Evolutionary conservation across 805 yeast genomes (phyloP), one percentile per base, ranked within the genome.

Genomic region (Hanseniaspora valbyensis): DNA sequence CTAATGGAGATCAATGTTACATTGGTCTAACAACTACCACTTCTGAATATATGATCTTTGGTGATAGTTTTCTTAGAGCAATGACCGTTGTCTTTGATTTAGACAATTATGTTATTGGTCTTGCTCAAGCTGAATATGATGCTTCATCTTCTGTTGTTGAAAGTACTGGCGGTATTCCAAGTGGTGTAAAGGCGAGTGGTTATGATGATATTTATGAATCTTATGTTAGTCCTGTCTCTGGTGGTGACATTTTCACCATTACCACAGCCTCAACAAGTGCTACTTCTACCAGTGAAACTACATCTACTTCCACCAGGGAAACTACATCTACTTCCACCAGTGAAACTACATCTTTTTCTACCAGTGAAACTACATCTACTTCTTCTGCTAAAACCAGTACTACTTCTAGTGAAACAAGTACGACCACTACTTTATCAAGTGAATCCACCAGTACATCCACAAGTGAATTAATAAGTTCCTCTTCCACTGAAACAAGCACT

Each of bases 51-150:
- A 59, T 71, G 8, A 66, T 76, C 42, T 64, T 80, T 38, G 85
- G 84, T 43, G 83, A 77, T 59, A 69, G 71, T 54, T 71, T 79
- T 57, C 66, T 80, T 54, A 67, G 78, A 46, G 70, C 75, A 52
- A 80, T 81, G 2, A 82, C 80, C 61, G 70, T 78, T 25, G 85
- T 80, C 14, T 80, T 74, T 62, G 82, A 83, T 61, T 64, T 80
- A 46, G 84, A 78, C 29, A 73, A 73, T 58, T 65, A 64, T 42
- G 70, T 75, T 57, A 67, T 82, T 34, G 77, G 83, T 3, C 56
- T 82, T 59, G 84, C 79, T 21, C 76, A 73, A 59, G 74, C 72
- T 14, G 57, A 55, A 26, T 60, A 54, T 43, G 52, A 54, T 40
- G 53, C 50, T 24, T 40, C 42, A 1, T 45, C 49, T 6, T 51